Conservation (phyloP, 176 grass and related monocot species). For the Musa schizocarpa region DNA sequence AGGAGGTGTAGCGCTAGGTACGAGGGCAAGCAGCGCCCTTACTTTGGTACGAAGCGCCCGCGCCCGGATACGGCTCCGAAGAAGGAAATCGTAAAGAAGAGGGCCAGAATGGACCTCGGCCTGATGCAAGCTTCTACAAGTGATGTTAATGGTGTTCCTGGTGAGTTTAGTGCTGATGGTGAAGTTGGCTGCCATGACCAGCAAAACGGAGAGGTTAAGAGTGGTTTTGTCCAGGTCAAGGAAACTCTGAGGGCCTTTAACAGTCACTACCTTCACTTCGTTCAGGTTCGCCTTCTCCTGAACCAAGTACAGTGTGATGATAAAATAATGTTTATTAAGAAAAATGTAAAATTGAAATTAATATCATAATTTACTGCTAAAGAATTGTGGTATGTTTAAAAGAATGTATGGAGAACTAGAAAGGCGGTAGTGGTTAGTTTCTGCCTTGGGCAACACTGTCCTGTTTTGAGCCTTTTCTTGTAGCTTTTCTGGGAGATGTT, state of each 20-base stretch:
- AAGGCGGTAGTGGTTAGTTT: not conserved
- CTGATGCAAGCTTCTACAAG: not conserved
- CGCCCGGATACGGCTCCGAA: conserved; percentile 1
- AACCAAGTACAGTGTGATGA: not conserved
- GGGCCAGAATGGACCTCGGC: conserved; percentile 2
- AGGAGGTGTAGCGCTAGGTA: conserved; percentile 43
- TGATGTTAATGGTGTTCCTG: conserved; percentile 1
- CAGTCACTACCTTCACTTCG: conserved; percentile 63
- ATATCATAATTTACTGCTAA: too few species aligned
- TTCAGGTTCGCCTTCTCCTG: conserved; percentile 35
- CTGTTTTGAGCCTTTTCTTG: too few species aligned
- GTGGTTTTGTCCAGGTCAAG: conserved; percentile 45
- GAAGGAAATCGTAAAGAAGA: conserved; percentile 6
- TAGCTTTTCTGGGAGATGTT: not conserved
- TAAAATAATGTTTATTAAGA: not conserved
- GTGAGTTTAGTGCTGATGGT: conserved; percentile 12
- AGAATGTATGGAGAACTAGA: too few species aligned
- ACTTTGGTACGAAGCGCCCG: conserved; percentile 16
- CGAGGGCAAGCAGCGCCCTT: conserved; percentile 11
- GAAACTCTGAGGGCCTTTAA: conserved; percentile 62
- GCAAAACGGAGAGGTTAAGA: conserved; percentile 23
- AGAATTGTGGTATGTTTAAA: too few species aligned
- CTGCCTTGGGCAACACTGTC: not conserved
- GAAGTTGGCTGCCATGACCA: not conserved
- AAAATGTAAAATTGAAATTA: too few species aligned